Evolutionary conservation across 164 flowering plant species (phyloP).

Genomic region (Kingdonia uniflora): DNA sequence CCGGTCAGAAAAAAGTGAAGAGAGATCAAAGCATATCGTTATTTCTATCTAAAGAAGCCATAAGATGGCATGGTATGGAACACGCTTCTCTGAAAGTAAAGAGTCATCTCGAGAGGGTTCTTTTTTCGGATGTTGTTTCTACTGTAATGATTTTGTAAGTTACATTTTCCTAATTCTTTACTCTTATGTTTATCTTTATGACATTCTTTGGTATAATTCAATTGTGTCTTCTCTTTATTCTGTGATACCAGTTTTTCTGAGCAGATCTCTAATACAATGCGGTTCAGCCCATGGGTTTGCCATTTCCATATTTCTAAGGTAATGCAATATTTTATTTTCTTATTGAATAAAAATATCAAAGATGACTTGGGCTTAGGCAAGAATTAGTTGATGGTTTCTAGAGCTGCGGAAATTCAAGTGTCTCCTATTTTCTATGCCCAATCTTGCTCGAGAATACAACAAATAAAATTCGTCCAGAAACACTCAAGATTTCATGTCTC

Average conservation of each 20-base stretch:
- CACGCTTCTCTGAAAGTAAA: conserved; percentile 74
- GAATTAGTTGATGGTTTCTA: too few relatives aligned
- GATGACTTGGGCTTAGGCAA: too few relatives aligned
- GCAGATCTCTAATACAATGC: conserved; percentile 9
- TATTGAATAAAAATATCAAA: too few relatives aligned
- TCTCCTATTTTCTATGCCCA: too few relatives aligned
- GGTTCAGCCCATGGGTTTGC: conserved; percentile 65
- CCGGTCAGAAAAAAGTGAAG: conserved; percentile 36
- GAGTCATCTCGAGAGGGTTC: conserved; percentile 55
- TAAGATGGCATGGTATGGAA: conserved; percentile 59
- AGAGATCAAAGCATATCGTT: conserved; percentile 45
- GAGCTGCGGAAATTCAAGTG: too few relatives aligned
- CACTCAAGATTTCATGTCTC: too few relatives aligned
- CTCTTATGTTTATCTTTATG: background rate
- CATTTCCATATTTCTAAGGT: conserved; percentile 81
- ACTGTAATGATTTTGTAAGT: conserved; percentile 49
- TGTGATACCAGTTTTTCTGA: conserved; percentile 38
- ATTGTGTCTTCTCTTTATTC: conserved; percentile 5
- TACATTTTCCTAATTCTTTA: conserved; percentile 1
- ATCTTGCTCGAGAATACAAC: too few relatives aligned
- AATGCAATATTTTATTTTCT: conserved; percentile 1
- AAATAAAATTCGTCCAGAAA: too few relatives aligned
- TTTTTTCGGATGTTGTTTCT: conserved; percentile 56
- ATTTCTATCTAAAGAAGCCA: conserved; percentile 53
- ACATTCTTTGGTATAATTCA: background rate